Base-by-base conservation (phyloP, 768 basidiomycete genomes). In the Boletus pseudo-olivaceus region DNA sequence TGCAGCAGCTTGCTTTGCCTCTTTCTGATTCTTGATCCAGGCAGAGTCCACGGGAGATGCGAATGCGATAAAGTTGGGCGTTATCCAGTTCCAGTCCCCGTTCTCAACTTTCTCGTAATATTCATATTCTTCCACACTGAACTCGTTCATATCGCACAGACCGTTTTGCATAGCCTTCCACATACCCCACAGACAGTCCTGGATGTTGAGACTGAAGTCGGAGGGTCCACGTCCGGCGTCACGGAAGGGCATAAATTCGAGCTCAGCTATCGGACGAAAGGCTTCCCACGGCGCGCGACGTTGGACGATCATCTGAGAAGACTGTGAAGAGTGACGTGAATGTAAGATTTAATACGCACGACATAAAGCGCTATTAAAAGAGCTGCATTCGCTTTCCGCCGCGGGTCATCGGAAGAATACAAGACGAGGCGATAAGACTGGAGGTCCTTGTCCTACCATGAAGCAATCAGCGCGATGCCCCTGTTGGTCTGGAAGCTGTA, bases 11-110 rank as follows among this genome's bases (percentile, higher is more conserved):
- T 81, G 79, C 63, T 78, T 81, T 57, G 75, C 77, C 58, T 88
- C 87, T 68, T 82, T 87, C 71, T 87, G 80, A 43, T 74, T 79
- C 72, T 92, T 92, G 62, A 93, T 78, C 83, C 88, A 95, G 37
- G 76, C 75, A 0, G 82, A 75, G 66, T 96, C 92, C 57, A 91
- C 82, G 0, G 94, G 95, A 0, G 92, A 94, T 4, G 95, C 95
- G 62, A 98, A 96, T 11, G 95, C 93, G 62, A 98, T 88, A 65
- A 94, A 93, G 58, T 88, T 82, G 2, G 91, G 90, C 0, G 91
- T 92, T 72, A 93, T 79, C 91, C 91, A 95, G 65, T 96, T 96
- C 89, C 93, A 94, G 69, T 95, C 93, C 14, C 91, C 90, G 65
- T 93, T 93, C 72, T 93, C 92, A 40, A 95, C 93, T 72, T 94